These are phyloP conservation scores for Acer yangbiense DNA, from an alignment of 345 rosid genomes.

Conservation along the genomic window DNA sequence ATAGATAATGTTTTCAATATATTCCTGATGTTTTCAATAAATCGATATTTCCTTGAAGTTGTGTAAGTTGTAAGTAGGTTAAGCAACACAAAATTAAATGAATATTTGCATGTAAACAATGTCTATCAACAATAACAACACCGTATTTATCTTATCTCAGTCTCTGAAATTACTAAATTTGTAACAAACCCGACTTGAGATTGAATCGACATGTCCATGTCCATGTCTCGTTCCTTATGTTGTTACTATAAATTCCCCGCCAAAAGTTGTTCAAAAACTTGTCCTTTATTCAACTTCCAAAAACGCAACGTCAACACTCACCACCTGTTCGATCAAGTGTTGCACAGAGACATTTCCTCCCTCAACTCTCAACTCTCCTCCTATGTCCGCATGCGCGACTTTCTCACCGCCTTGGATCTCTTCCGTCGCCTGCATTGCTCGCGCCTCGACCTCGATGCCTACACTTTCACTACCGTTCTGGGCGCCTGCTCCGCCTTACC, in stretches of 20 bases:
- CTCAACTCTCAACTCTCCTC: conserved; percentile 58
- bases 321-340: conserved; percentile 54
- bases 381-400: conserved; percentile 39
- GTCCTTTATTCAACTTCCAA: neutral
- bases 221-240: neutral
- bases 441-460: conserved; percentile 43
- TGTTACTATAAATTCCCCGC: conserved; percentile 3
- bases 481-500: conserved; percentile 59
- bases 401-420: conserved; percentile 53
- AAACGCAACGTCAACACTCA: conserved; percentile 13
- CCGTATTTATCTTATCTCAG: too few relatives aligned
- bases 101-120: too few relatives aligned
- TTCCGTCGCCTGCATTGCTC: conserved; percentile 43
- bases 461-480: conserved; percentile 73
- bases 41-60: too few relatives aligned
- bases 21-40: too few relatives aligned
- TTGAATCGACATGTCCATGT: neutral
- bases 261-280: neutral
- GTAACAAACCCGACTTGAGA: too few relatives aligned
- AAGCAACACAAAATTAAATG: too few relatives aligned
- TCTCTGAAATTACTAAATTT: too few relatives aligned
- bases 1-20: too few relatives aligned
- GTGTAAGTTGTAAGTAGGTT: too few relatives aligned
- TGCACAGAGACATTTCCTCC: conserved; percentile 41
- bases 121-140: too few relatives aligned